phyloP scores from a whole-genome alignment of 345 rosid genomes.

The Euphorbia pulcherrima region DNA sequence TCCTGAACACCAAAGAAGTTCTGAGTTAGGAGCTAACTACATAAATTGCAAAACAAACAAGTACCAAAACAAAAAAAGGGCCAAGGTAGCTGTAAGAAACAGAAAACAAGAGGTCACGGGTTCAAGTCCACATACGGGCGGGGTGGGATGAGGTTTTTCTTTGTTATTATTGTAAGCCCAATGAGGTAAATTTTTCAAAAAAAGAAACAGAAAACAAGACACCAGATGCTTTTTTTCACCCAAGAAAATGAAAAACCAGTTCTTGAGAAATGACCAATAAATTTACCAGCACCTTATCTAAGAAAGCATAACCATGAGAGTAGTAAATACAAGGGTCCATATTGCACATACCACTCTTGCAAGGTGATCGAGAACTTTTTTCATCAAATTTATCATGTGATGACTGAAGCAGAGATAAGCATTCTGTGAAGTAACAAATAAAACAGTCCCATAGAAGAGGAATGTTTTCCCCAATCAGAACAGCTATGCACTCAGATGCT shows the following conservation, averaged over 20 bases:
- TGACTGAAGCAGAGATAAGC: conserved; percentile 39
- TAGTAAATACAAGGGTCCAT: not conserved
- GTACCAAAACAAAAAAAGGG: not conserved
- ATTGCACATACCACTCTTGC: conserved; percentile 45
- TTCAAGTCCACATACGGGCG: no score
- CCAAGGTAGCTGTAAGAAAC: not conserved
- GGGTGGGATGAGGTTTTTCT: no score
- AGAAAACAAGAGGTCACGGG: conserved; percentile 5
- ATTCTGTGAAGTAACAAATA: conserved; percentile 42
- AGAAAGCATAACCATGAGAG: not conserved
- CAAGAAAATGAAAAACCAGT: not conserved
- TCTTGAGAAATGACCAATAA: not conserved
- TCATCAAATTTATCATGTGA: conserved; percentile 32
- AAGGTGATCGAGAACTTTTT: conserved; percentile 30
- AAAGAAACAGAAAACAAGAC: conserved; percentile 1
- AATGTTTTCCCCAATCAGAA: conserved; percentile 49
- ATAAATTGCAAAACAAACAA: not conserved
- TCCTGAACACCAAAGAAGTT: conserved; percentile 45
- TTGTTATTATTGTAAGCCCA: no score
- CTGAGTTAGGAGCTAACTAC: conserved; percentile 8
- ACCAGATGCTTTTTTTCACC: not conserved
- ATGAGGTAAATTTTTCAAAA: no score
- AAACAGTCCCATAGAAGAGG: conserved; percentile 61
- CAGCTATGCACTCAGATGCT: conserved; percentile 69
- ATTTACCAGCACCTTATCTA: not conserved